These are phyloP conservation scores for Solanum chiquidenum DNA, from an alignment of 257 asterid species.

Conservation along the genomic window DNA sequence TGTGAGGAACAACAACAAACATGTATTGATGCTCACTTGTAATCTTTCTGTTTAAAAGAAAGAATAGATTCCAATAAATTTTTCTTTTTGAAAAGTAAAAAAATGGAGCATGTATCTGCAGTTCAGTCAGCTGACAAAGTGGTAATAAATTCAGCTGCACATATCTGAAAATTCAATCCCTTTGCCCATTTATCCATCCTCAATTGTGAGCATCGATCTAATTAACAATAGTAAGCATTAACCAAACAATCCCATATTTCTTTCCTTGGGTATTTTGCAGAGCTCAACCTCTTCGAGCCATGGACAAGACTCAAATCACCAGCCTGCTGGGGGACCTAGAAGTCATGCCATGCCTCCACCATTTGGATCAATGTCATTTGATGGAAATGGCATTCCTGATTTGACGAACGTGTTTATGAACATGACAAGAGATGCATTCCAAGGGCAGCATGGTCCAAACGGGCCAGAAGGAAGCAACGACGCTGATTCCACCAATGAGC, in stretches of 20 bases:
- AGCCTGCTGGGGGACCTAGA: conserved; percentile 29
- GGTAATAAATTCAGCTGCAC: neutral
- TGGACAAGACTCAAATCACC: conserved; percentile 23
- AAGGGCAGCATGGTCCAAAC: conserved; percentile 19
- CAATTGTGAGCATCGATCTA: neutral
- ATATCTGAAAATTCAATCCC: neutral
- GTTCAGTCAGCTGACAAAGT: neutral
- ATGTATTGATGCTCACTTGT: neutral
- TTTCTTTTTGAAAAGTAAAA: neutral
- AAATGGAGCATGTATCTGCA: neutral
- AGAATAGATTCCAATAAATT: neutral
- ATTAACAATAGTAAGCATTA: neutral
- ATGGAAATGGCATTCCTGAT: conserved; percentile 34
- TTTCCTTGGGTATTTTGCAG: conserved; percentile 14
- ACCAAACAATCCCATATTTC: neutral
- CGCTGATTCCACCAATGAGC: conserved; percentile 16
- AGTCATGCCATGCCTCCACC: conserved; percentile 23
- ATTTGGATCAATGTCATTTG: conserved; percentile 45
- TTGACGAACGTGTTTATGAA: conserved; percentile 41
- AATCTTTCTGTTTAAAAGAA: neutral
- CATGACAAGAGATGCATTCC: conserved; percentile 27
- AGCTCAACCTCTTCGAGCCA: conserved; percentile 34
- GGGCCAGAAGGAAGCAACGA: conserved; percentile 16
- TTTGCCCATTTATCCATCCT: neutral
- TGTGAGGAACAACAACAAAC: neutral